Evolutionary conservation across 352 stramenopile species (phyloP).

Genomic region (Globisporangium sylvaticum): DNA sequence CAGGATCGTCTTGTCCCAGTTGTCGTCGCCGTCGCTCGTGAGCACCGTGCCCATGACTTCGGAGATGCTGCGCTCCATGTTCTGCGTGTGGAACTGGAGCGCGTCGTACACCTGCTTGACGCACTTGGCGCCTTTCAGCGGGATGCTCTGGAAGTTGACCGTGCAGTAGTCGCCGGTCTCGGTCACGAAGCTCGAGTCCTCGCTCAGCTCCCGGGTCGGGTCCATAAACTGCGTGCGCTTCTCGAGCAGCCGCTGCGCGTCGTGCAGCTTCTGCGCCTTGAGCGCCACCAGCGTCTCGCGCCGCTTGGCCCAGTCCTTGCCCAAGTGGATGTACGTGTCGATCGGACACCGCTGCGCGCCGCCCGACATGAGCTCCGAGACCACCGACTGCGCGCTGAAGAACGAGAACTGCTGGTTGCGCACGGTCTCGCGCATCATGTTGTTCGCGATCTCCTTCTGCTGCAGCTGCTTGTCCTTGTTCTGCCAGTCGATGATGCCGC

Average conservation of each 20-base stretch:
- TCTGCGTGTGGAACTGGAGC: slow-evolving; percentile 13
- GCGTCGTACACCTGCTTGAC: slow-evolving; percentile 17
- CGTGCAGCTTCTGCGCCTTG: slow-evolving; percentile 40
- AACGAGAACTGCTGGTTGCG: slow-evolving; percentile 47
- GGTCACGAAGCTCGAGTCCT: slow-evolving; percentile 9
- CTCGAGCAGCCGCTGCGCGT: slow-evolving; percentile 40
- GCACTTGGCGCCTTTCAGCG: slow-evolving; percentile 2
- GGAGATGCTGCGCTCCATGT: slow-evolving; percentile 17
- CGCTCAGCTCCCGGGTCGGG: slow-evolving; percentile 6
- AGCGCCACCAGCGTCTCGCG: slow-evolving; percentile 34
- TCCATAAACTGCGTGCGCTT: slow-evolving; percentile 48
- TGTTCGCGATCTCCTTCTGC: slow-evolving; percentile 41
- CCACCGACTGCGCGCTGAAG: slow-evolving; percentile 35
- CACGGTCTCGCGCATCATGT: slow-evolving; percentile 36
- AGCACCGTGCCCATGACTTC: slow-evolving; percentile 14
- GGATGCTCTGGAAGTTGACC: slow-evolving; percentile 12
- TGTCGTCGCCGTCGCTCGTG: slow-evolving; percentile 19
- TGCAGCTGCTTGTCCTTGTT: slow-evolving; percentile 21
- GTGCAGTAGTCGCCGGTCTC: slow-evolving; percentile 16
- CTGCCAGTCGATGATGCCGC: slow-evolving; percentile 16
- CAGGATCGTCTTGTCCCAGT: slow-evolving; percentile 22
- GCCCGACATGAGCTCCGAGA: slow-evolving; percentile 37
- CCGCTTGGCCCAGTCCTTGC: slow-evolving; percentile 28
- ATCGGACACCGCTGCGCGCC: slow-evolving; percentile 27
- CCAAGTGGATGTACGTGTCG: slow-evolving; percentile 43